Evolutionary conservation across 768 basidiomycete genomes (phyloP).

Genomic region (Kwoniella bestiolae): DNA sequence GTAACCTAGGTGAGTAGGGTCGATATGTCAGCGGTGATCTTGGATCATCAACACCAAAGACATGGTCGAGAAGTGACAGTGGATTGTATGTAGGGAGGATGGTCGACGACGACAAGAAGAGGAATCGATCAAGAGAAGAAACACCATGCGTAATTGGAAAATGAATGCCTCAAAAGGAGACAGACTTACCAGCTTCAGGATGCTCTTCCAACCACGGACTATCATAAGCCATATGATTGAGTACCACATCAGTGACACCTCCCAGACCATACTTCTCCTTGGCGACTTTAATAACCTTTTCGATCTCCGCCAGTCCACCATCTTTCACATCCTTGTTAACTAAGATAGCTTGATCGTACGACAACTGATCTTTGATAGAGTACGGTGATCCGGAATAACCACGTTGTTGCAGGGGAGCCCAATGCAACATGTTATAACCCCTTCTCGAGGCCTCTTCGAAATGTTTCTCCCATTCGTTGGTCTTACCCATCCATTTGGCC

Average conservation of each 20-base stretch:
- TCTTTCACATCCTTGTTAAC: conserved; percentile 57
- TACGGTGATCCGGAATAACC: conserved; percentile 91
- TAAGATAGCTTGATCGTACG: conserved; percentile 79
- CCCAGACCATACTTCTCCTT: conserved; percentile 85
- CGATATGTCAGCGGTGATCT: background rate
- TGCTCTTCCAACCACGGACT: conserved; percentile 88
- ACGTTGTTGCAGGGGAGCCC: conserved; percentile 89
- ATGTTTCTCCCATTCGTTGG: conserved; percentile 74
- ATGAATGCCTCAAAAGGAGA: background rate
- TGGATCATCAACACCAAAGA: background rate
- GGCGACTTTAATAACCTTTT: conserved; percentile 64
- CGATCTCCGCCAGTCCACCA: conserved; percentile 65
- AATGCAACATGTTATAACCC: conserved; percentile 98
- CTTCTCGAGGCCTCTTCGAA: conserved; percentile 82
- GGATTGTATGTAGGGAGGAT: too few species aligned
- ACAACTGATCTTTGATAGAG: conserved; percentile 84
- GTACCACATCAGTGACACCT: conserved; percentile 89
- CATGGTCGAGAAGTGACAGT: too few species aligned
- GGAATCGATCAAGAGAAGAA: background rate
- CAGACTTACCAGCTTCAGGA: conserved; percentile 82
- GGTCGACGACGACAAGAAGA: too few species aligned
- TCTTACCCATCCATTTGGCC: conserved; percentile 97
- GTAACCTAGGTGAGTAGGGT: conserved; percentile 65
- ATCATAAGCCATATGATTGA: conserved; percentile 97
- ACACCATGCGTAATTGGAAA: too few species aligned